Evolutionary conservation across 129 eudicot genomes (phyloP), one percentile per base, ranked within the genome.

Genomic region (Chrysanthemum makinoi): DNA sequence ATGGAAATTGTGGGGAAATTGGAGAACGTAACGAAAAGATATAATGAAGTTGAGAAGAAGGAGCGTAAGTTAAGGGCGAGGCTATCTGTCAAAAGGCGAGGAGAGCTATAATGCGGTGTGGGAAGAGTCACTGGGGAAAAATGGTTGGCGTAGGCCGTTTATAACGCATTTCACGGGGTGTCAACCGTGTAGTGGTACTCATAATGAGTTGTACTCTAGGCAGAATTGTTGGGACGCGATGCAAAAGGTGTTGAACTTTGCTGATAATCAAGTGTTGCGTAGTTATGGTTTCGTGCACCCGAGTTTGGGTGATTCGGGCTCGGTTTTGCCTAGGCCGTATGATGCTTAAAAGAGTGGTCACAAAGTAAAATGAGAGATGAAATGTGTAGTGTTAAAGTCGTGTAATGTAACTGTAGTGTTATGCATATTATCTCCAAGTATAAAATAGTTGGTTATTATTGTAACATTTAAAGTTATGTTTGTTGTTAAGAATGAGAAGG

Each of bases 151-250:
- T 64, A 47, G 95, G 66, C 92, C 97, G 75, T 91, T 91, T 61
- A 70, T 85, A 3, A 88, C 95, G 13, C 90, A 88, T 75, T 88
- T 85, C 69, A 88, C 88, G 13, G 95, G 95, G 50, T 88, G 90
- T 61, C 80, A 78, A 33, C 88, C 88, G 6, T 88, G 95, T 72
- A 85, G 88, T 11, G 95, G 95, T 35, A 57, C 49, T 12, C 86
- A 88, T 70, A 83, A 83, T 33, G 71, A 80, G 72, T 19, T 0
- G 51, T 88, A 85, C 51, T 24, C 55, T 5, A 81, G 82, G 17
- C 71, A 85, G 49, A 57, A 70, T 8, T 88, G 95, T 54, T 46
- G 51, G 76, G 81, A 70, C 50, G 95, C 84, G 20, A 88, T 88
- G 84, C 76, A 75, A 50, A 82, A 61, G 67, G 95, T 85, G 0